A percentile compares a stretch with the other conserved stretches of the same genome.
These are phyloP conservation scores for Plasmodium sp. DNA, from an alignment of 169 alveolate genomes.

Conservation along the genomic window DNA sequence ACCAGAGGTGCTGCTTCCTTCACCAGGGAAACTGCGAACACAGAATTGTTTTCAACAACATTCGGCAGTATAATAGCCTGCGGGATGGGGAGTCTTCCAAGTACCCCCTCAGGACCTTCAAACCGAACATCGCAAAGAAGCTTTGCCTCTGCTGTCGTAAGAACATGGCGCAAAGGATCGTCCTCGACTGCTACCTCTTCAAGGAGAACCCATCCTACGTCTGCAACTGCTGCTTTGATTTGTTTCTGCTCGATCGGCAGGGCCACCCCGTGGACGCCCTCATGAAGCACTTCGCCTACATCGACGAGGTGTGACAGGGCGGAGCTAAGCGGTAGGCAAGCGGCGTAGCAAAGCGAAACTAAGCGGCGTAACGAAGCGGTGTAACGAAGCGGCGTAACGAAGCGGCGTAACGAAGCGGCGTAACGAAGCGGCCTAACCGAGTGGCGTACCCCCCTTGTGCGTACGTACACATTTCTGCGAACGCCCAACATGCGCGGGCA, in stretches of 20 bases:
- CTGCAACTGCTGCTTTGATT: conserved; percentile 84
- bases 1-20: conserved; percentile 80
- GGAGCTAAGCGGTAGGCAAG: not conserved
- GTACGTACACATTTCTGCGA: not conserved
- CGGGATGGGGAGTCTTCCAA: conserved; percentile 75
- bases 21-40: conserved; percentile 92
- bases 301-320: conserved; percentile 47
- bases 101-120: conserved; percentile 85
- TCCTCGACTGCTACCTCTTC: conserved; percentile 82
- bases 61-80: conserved; percentile 72
- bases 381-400: not conserved
- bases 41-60: conserved; percentile 82
- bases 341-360: too few relatives aligned
- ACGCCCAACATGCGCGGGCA: not conserved
- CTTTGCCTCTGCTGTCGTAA: conserved; percentile 85
- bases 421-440: too few relatives aligned
- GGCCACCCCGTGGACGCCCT: conserved; percentile 51
- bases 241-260: conserved; percentile 69
- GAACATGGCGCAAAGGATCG: conserved; percentile 78
- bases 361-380: too few relatives aligned
- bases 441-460: not conserved
- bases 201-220: conserved; percentile 86
- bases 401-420: too few relatives aligned
- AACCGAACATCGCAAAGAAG: conserved; percentile 78
- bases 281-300: conserved; percentile 66